Evolutionary conservation across 495 filamentous ascomycete species (phyloP), one percentile per base, ranked within the genome.

Genomic region (Penicillium odoratum): DNA sequence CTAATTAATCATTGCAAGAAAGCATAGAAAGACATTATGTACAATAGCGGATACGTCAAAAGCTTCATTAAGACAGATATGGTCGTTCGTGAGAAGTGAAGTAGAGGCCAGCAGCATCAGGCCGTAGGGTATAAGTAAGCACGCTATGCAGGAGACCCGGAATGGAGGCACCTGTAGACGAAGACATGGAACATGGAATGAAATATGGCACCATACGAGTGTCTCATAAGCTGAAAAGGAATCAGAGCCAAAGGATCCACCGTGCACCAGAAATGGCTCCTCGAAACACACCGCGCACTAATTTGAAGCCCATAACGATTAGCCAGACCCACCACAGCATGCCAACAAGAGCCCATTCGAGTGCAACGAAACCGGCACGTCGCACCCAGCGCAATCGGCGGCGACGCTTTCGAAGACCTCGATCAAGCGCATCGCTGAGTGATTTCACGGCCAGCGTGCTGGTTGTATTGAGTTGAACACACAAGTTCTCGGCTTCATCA

Each of bases 321-420:
- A 91, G 78, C 90, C 90, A 93, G 9, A 91, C 87, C 69, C 86
- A 89, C 90, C 90, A 93, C 80, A 93, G 85, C 54, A 90, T 80
- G 15, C 84, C 88, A 33, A 93, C 85, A 25, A 93, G 77, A 30
- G 82, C 80, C 90, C 90, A 93, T 76, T 93, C 90, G 21, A 93
- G 79, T 28, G 86, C 73, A 9, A 89, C 74, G 77, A 88, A 93
- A 5, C 87, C 86, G 0, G 81, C 81, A 21, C 86, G 70, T 30
- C 90, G 74, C 3, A 90, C 72, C 87, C 88, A 92, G 25, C 89
- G 76, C 45, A 92, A 83, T 53, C 89, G 80, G 36, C 90, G 73
- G 48, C 88, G 76, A 33, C 91, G 76, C 56, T 88, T 74, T 31
- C 90, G 77, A 75, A 95, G 83, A 15, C 74, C 77, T 63, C 78